A percentile compares a stretch with the other conserved stretches of the same genome.
phyloP scores from a whole-genome alignment of 2,329 filamentous ascomycete species.

The Anthostomella pinea region DNA sequence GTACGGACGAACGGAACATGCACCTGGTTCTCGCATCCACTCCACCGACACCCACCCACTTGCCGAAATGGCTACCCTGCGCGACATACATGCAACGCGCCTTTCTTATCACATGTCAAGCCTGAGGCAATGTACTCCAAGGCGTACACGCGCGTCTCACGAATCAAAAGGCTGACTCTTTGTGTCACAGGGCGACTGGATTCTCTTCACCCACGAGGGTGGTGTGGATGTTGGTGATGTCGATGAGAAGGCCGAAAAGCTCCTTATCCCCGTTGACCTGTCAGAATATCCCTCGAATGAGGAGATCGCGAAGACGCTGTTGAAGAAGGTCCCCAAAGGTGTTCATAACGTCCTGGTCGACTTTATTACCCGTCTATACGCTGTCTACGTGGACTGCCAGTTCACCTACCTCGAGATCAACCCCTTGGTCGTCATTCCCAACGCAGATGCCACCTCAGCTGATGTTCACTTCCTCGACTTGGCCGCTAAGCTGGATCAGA shows the following conservation, averaged over 20 bases:
- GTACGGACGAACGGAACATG: slow-evolving; percentile 47
- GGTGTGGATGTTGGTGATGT: slow-evolving; percentile 99
- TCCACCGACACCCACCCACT: slow-evolving; percentile 19
- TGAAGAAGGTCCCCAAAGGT: slow-evolving; percentile 92
- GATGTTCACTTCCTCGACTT: slow-evolving; percentile 97
- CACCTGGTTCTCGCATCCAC: slow-evolving; percentile 35
- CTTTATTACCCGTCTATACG: slow-evolving; percentile 97
- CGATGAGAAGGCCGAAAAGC: slow-evolving; percentile 97
- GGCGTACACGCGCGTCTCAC: slow-evolving; percentile 17
- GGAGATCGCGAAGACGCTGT: slow-evolving; percentile 77
- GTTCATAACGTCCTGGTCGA: slow-evolving; percentile 98
- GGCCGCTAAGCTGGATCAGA: slow-evolving; percentile 98
- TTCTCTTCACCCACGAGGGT: slow-evolving; percentile 99
- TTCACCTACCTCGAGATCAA: slow-evolving; percentile 99
- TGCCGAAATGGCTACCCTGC: slow-evolving; percentile 15
- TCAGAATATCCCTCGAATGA: slow-evolving; percentile 94
- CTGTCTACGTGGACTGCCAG: slow-evolving; percentile 99
- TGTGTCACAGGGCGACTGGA: slow-evolving; percentile 83
- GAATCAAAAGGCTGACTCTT: slow-evolving; percentile 18
- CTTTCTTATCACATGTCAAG: slow-evolving; percentile 10
- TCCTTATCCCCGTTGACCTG: slow-evolving; percentile 94
- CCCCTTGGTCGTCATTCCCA: slow-evolving; percentile 96
- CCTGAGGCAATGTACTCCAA: no score
- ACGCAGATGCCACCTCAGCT: slow-evolving; percentile 85
- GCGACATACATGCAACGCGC: slow-evolving; percentile 3